phyloP scores from a whole-genome alignment of 2,329 filamentous ascomycete genomes.

The Fusarium drepaniforme region DNA sequence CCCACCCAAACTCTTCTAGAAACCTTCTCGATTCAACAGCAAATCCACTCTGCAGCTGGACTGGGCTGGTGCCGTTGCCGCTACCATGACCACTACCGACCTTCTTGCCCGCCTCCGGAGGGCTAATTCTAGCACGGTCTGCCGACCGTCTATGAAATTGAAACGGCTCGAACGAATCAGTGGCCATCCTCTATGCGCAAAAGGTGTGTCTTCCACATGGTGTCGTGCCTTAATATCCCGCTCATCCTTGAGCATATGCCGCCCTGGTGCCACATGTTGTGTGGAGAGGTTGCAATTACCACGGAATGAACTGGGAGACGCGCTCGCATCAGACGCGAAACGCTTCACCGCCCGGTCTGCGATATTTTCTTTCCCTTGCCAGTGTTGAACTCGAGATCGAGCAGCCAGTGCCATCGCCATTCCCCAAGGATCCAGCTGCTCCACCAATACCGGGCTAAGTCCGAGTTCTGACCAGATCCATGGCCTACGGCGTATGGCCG shows the following conservation, averaged over 20 bases:
- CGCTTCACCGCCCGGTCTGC: slow-evolving; percentile 30
- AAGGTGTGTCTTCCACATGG: slow-evolving; percentile 21
- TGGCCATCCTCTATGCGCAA: slow-evolving; percentile 16
- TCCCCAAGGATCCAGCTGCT: slow-evolving; percentile 19
- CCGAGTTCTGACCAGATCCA: slow-evolving; percentile 30
- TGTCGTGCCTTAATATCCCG: slow-evolving; percentile 35
- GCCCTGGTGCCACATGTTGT: slow-evolving; percentile 30
- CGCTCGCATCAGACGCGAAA: slow-evolving; percentile 28
- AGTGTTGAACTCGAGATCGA: slow-evolving; percentile 11
- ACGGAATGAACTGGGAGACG: slow-evolving; percentile 20
- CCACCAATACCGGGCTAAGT: slow-evolving; percentile 24
- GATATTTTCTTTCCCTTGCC: slow-evolving; percentile 26
- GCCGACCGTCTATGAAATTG: slow-evolving; percentile 1
- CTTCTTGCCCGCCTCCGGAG: slow-evolving; percentile 12
- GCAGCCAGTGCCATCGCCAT: slow-evolving; percentile 14
- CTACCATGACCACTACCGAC: slow-evolving; percentile 6
- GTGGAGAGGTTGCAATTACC: slow-evolving; percentile 32
- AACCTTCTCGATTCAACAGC: slow-evolving; percentile 40
- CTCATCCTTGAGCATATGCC: slow-evolving; percentile 24
- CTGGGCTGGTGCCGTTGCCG: slow-evolving; percentile 4
- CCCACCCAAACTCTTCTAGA: slow-evolving; percentile 43
- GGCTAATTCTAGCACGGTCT: neutral
- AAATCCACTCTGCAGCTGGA: slow-evolving; percentile 25
- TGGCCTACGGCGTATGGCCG: slow-evolving; percentile 17
- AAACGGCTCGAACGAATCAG: slow-evolving; percentile 25